phyloP scores from a whole-genome alignment of 163 green algal species.

The Scenedesmus sp. region DNA sequence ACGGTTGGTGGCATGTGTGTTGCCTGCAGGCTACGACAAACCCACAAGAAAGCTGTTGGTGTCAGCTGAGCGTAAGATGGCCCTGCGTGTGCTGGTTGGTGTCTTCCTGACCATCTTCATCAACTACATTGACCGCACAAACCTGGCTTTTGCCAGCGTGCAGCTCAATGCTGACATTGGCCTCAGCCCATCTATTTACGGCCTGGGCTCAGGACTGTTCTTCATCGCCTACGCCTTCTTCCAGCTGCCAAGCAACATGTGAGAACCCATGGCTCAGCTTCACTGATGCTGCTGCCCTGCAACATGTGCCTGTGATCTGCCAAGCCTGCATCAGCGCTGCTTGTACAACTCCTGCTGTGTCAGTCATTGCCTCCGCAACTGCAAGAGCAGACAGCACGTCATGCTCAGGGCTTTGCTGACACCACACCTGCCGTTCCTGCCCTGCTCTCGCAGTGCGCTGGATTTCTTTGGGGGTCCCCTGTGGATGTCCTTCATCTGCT shows the following conservation, averaged over 20 bases:
- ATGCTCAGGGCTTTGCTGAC: not conserved
- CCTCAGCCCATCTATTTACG: constrained; percentile 58
- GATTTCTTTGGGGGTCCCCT: constrained; percentile 54
- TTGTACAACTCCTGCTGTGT: not conserved
- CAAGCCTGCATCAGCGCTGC: not conserved
- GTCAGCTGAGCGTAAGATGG: constrained; percentile 47
- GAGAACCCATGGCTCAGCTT: not conserved
- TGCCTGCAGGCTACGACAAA: constrained; percentile 35
- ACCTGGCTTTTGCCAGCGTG: constrained; percentile 52
- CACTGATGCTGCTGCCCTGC: not conserved
- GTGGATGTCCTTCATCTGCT: constrained; percentile 58
- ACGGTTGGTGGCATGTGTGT: no score
- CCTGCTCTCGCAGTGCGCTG: constrained; percentile 5
- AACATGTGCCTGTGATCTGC: not conserved
- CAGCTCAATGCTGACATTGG: constrained; percentile 49
- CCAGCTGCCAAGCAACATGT: constrained; percentile 64
- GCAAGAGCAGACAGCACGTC: not conserved
- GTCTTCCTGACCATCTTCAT: constrained; percentile 54
- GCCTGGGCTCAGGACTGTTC: constrained; percentile 75
- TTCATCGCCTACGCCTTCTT: constrained; percentile 70
- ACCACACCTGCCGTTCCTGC: not conserved
- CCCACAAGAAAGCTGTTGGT: constrained; percentile 25
- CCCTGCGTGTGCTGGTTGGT: constrained; percentile 26
- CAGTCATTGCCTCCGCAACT: no score
- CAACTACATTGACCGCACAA: constrained; percentile 59